Conservation (phyloP, 768 basidiomycete species). For the Leucocoprinus birnbaumii region DNA sequence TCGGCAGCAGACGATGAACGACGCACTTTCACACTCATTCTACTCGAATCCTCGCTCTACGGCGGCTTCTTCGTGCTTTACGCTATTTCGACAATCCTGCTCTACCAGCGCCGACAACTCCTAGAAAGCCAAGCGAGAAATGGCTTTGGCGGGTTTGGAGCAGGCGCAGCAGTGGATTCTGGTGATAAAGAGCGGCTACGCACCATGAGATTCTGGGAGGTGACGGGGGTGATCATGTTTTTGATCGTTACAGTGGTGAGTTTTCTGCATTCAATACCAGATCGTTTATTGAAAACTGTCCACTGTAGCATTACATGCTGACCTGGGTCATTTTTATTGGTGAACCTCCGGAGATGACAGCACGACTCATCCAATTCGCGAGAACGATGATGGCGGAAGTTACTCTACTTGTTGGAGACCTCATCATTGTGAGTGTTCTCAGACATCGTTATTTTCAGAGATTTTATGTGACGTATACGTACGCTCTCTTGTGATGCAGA, state of each 20-base stretch:
- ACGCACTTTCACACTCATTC: neutral
- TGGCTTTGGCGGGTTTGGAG: neutral
- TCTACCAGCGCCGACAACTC: neutral
- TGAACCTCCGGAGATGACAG: neutral
- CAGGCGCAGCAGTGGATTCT: neutral
- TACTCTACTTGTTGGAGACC: neutral
- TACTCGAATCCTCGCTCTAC: neutral
- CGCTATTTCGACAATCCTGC: neutral
- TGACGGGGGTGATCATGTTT: constrained; percentile 3
- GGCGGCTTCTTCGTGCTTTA: constrained; percentile 5
- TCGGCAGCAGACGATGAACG: neutral
- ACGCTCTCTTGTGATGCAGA: neutral
- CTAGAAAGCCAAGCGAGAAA: neutral
- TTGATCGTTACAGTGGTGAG: neutral
- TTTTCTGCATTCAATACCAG: no score
- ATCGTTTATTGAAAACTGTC: no score
- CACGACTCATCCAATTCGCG: neutral
- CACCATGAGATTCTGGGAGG: constrained; percentile 8
- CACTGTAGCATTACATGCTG: constrained; percentile 1
- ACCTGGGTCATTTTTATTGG: neutral
- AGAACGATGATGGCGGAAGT: constrained; percentile 1
- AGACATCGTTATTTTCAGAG: neutral
- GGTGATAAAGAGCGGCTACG: neutral
- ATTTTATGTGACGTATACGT: no score
- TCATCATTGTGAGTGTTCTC: neutral